phyloP scores from a whole-genome alignment of 2,329 filamentous ascomycete genomes.

The Verticillium tricorpus region DNA sequence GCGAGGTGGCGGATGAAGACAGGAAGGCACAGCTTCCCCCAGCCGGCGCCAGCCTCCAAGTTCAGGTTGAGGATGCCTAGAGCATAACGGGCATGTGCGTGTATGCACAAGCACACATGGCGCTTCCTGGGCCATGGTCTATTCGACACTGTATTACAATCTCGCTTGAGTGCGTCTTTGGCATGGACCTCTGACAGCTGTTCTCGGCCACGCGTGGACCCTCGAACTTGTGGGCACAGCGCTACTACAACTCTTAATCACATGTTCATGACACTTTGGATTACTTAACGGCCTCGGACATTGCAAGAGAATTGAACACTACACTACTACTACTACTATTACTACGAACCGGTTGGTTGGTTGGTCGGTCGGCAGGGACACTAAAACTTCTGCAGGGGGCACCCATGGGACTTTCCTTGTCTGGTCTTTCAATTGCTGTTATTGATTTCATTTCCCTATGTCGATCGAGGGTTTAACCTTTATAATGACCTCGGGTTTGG shows the following conservation, averaged over 20 bases:
- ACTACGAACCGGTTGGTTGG: background rate
- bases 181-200: background rate
- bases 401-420: background rate
- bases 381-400: background rate
- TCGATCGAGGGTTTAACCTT: background rate
- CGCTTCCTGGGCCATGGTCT: background rate
- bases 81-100: constrained; percentile 2
- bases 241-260: background rate
- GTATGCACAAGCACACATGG: background rate
- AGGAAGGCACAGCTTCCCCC: background rate
- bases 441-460: background rate
- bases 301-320: background rate
- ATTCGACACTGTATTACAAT: background rate
- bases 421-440: background rate
- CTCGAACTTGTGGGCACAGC: background rate
- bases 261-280: background rate
- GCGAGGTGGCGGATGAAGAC: constrained; percentile 16
- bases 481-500: background rate
- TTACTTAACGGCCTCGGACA: background rate
- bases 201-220: background rate
- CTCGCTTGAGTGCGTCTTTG: background rate
- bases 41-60: constrained; percentile 14
- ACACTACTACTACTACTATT: background rate
- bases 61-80: constrained; percentile 27
- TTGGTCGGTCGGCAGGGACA: background rate